Conservation (phyloP, 306 rosid genomes). For the Trifolium subterraneum region DNA sequence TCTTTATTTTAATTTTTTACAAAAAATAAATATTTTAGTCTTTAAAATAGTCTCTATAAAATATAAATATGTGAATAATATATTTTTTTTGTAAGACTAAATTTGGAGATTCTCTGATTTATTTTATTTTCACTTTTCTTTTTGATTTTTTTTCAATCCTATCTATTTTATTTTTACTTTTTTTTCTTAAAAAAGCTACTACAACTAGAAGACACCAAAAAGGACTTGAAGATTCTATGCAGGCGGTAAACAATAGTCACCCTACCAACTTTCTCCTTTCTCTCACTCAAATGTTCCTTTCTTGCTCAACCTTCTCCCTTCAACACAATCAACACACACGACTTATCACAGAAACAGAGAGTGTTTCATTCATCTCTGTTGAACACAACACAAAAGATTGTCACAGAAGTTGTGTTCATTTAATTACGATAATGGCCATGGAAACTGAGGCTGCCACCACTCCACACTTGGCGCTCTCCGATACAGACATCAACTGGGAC, state of each 20-base stretch:
- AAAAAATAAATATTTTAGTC: too few species aligned
- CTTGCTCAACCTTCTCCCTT: not conserved
- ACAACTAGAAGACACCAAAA: not conserved
- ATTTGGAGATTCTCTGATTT: too few species aligned
- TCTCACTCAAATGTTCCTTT: conserved; percentile 3
- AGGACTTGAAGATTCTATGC: not conserved
- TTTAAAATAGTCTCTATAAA: too few species aligned
- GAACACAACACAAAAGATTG: not conserved
- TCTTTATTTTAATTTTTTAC: too few species aligned
- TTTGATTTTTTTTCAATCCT: too few species aligned
- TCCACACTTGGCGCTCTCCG: conserved; percentile 63
- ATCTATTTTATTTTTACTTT: too few species aligned
- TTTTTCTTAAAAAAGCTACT: not conserved
- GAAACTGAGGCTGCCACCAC: conserved; percentile 58
- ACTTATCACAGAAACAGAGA: not conserved
- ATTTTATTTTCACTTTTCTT: too few species aligned
- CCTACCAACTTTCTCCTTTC: not conserved
- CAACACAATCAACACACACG: not conserved
- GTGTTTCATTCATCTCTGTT: not conserved
- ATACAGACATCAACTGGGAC: conserved; percentile 85
- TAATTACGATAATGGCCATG: conserved; percentile 35
- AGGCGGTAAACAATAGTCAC: not conserved
- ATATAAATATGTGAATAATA: too few species aligned
- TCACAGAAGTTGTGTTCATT: not conserved
- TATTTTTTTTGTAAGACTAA: too few species aligned